These are phyloP conservation scores for Talaromyces sp. DNA, from an alignment of 2,329 filamentous ascomycete species.

Conservation along the genomic window DNA sequence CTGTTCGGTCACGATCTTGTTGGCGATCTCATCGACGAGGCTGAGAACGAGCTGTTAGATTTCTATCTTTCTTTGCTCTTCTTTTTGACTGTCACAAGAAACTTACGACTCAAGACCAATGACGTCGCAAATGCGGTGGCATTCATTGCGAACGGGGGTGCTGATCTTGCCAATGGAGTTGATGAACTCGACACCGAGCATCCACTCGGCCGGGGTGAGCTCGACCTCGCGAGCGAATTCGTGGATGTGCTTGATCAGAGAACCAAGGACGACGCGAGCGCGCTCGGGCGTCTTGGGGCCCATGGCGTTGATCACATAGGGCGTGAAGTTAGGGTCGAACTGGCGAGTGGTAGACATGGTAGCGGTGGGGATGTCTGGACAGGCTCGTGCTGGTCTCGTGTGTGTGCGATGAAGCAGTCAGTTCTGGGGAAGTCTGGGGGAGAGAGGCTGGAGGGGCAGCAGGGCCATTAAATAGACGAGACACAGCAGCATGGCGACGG, in stretches of 20 bases:
- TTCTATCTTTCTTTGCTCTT: too few species aligned
- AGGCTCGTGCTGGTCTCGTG: background rate
- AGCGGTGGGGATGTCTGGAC: background rate
- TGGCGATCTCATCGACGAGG: constrained; percentile 78
- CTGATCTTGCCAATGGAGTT: constrained; percentile 68
- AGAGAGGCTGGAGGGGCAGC: background rate
- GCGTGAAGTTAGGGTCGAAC: constrained; percentile 73
- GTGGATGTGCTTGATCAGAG: constrained; percentile 66
- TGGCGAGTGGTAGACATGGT: constrained; percentile 18
- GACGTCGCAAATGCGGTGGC: constrained; percentile 66
- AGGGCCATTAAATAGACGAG: background rate
- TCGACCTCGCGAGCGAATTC: constrained; percentile 74
- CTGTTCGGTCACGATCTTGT: constrained; percentile 58
- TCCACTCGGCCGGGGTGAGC: constrained; percentile 71
- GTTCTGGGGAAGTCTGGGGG: constrained; percentile 1
- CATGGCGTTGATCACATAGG: constrained; percentile 67
- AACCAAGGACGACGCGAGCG: constrained; percentile 56
- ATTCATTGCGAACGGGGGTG: constrained; percentile 65
- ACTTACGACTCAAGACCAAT: constrained; percentile 61
- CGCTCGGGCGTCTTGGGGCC: constrained; percentile 62
- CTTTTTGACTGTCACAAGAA: background rate
- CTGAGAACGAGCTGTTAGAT: too few species aligned
- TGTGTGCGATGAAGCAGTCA: background rate
- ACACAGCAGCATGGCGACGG: background rate
- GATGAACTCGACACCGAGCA: constrained; percentile 67